Percentiles rank a stretch among this genome's conserved stretches.
phyloP scores from a whole-genome alignment of 805 yeast genomes.

The Metschnikowia colocasiae region DNA sequence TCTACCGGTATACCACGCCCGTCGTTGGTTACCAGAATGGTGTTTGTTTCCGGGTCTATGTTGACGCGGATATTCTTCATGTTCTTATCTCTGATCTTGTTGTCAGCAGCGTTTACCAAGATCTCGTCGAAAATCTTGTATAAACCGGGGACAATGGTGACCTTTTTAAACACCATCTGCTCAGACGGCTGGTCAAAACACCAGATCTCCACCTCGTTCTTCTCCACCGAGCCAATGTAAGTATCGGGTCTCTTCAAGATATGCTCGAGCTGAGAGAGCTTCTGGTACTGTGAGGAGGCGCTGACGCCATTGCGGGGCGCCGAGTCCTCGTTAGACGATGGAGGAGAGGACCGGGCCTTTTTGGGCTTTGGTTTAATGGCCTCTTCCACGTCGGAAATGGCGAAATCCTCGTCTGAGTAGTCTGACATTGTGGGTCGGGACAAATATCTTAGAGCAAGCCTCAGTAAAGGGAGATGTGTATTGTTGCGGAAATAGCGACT shows the following conservation, averaged over 20 bases:
- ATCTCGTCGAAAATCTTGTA: slow-evolving; percentile 97
- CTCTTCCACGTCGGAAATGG: slow-evolving; percentile 10
- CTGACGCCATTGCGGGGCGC: slow-evolving; percentile 18
- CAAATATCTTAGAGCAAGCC: background rate
- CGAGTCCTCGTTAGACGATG: slow-evolving; percentile 14
- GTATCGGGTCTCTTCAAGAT: slow-evolving; percentile 97
- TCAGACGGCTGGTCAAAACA: slow-evolving; percentile 54
- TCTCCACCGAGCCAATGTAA: slow-evolving; percentile 92
- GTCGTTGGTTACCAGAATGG: slow-evolving; percentile 81
- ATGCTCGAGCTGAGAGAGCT: slow-evolving; percentile 92
- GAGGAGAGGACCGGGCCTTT: slow-evolving; percentile 13
- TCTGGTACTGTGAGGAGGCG: slow-evolving; percentile 80
- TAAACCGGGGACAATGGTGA: slow-evolving; percentile 89
- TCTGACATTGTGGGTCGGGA: slow-evolving; percentile 10
- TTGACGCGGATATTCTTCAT: slow-evolving; percentile 86
- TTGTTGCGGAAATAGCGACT: background rate
- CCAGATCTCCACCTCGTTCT: slow-evolving; percentile 80
- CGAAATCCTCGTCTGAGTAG: slow-evolving; percentile 13
- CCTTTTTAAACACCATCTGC: slow-evolving; percentile 50
- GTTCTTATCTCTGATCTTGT: slow-evolving; percentile 87
- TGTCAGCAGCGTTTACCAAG: slow-evolving; percentile 96
- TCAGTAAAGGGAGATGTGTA: background rate
- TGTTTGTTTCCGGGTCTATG: slow-evolving; percentile 70
- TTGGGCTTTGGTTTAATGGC: slow-evolving; percentile 8
- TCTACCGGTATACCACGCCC: slow-evolving; percentile 96